These are phyloP conservation scores for Penicillium sp. DNA, from an alignment of 2,329 filamentous ascomycete species.

Conservation along the genomic window DNA sequence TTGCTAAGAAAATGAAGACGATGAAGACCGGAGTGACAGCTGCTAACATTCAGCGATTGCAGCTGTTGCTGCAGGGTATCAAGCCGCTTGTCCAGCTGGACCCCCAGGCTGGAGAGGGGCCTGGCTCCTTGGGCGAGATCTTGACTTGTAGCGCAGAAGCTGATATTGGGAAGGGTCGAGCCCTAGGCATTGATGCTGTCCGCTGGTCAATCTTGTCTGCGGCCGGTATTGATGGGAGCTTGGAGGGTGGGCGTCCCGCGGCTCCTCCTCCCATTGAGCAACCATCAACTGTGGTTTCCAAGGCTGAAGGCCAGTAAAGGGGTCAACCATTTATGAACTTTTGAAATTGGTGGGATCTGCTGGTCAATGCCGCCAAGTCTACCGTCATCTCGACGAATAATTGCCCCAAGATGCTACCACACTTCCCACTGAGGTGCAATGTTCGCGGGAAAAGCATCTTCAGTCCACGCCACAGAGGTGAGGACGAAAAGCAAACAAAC, in stretches of 20 bases:
- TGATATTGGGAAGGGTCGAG: conserved; percentile 46
- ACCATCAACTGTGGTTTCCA: neutral
- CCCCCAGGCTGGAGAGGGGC: conserved; percentile 38
- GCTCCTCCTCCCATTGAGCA: neutral
- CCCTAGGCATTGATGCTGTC: conserved; percentile 62
- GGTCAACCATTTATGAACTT: too few relatives aligned
- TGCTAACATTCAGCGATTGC: conserved; percentile 36
- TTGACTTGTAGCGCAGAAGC: conserved; percentile 60
- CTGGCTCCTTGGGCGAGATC: conserved; percentile 58
- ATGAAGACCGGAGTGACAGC: conserved; percentile 34
- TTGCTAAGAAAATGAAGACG: conserved; percentile 38
- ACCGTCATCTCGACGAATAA: too few relatives aligned
- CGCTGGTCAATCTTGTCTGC: conserved; percentile 66
- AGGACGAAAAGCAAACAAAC: too few relatives aligned
- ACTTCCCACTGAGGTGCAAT: too few relatives aligned
- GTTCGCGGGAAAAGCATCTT: too few relatives aligned
- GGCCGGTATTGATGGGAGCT: conserved; percentile 54
- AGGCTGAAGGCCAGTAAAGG: neutral
- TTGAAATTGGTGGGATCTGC: too few relatives aligned
- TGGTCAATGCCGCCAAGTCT: too few relatives aligned
- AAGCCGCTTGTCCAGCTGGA: conserved; percentile 47
- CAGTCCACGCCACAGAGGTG: too few relatives aligned
- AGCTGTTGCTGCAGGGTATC: conserved; percentile 41
- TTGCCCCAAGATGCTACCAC: too few relatives aligned
- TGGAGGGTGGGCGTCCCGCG: conserved; percentile 24